These are phyloP conservation scores for Chrysoporthe austroafricana DNA, from an alignment of 2,329 filamentous ascomycete species.

Conservation along the genomic window DNA sequence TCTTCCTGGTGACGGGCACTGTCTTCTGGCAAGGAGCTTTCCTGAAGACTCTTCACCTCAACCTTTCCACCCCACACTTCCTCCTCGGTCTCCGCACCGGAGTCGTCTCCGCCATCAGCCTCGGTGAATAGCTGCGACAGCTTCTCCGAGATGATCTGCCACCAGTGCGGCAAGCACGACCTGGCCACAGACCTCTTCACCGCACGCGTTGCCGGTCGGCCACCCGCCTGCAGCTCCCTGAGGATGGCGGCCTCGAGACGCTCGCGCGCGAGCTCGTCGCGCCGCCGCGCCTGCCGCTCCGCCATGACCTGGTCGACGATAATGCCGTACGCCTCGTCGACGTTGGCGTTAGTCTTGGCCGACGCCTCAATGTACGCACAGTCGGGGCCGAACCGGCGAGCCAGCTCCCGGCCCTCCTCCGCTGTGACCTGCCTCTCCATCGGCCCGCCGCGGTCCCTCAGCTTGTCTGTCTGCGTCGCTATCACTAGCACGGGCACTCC, in stretches of 20 bases:
- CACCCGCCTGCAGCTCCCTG: background rate
- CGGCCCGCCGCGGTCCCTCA: constrained; percentile 14
- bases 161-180: constrained; percentile 18
- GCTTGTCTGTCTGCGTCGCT: constrained; percentile 19
- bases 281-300: constrained; percentile 1
- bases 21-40: background rate
- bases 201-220: background rate
- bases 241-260: constrained; percentile 1
- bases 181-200: background rate
- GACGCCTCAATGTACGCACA: constrained; percentile 24
- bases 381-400: constrained; percentile 20
- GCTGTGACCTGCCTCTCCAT: constrained; percentile 17
- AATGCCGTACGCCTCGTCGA: constrained; percentile 23
- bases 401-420: constrained; percentile 17
- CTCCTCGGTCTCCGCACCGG: background rate
- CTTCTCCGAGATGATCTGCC: constrained; percentile 4
- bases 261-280: background rate
- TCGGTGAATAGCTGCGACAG: constrained; percentile 2
- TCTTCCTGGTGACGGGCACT: background rate
- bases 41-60: background rate
- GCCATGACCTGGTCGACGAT: constrained; percentile 22
- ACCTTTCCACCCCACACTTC: constrained; percentile 19
- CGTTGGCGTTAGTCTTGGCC: constrained; percentile 21
- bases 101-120: background rate
- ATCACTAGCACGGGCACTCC: constrained; percentile 20